Conservation (phyloP, 1,284 basidiomycete genomes). For the Coriolopsis trogii region DNA sequence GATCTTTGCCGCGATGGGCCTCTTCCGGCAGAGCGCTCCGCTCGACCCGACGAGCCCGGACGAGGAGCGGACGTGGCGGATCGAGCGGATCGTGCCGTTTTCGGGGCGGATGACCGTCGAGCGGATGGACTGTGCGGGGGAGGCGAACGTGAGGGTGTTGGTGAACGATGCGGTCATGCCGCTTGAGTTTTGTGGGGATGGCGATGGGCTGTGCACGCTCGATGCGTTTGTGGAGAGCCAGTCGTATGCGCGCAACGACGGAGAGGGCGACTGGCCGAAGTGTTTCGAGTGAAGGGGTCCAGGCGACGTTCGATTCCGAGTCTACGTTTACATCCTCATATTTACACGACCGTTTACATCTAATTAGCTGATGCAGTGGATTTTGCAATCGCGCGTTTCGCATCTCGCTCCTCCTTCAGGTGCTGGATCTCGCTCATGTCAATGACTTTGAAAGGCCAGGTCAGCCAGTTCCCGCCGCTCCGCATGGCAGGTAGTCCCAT, state of each 20-base stretch:
- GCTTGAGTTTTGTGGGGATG: constrained; percentile 59
- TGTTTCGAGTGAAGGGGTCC: constrained; percentile 42
- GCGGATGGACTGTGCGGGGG: constrained; percentile 47
- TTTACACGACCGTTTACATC: too few relatives aligned
- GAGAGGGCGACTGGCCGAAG: constrained; percentile 66
- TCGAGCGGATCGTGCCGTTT: constrained; percentile 68
- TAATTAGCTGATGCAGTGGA: not conserved
- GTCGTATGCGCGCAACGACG: constrained; percentile 63
- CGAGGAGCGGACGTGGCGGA: constrained; percentile 53
- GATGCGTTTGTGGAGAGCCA: constrained; percentile 74
- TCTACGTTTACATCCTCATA: too few relatives aligned
- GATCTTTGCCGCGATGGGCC: constrained; percentile 74
- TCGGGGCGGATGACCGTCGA: constrained; percentile 66
- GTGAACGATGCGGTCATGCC: constrained; percentile 72
- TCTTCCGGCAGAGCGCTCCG: constrained; percentile 49
- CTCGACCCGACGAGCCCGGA: constrained; percentile 48
- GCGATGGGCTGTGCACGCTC: constrained; percentile 64
- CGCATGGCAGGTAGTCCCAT: constrained; percentile 52
- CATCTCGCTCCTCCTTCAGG: constrained; percentile 47
- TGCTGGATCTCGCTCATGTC: constrained; percentile 48
- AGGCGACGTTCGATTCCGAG: not conserved
- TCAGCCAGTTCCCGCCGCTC: constrained; percentile 62
- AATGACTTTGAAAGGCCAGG: constrained; percentile 60
- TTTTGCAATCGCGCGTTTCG: constrained; percentile 9
- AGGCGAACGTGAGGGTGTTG: constrained; percentile 52